A percentile compares a stretch with the other conserved stretches of the same genome.
Conservation (phyloP, 2,329 filamentous ascomycete genomes). For the Aspergillus quadricinctus region DNA sequence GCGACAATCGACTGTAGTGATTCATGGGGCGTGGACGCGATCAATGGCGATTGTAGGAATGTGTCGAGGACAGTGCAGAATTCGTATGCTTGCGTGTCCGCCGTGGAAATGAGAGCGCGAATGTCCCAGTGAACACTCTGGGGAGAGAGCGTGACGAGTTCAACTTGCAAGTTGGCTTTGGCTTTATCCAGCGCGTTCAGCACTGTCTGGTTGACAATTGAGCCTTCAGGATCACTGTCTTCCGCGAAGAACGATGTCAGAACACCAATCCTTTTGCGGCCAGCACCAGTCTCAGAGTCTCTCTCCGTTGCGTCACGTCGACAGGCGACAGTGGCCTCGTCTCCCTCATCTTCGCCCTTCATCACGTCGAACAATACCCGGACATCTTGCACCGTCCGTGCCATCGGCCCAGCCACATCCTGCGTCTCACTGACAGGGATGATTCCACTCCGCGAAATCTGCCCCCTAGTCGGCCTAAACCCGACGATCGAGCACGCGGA, state of each 20-base stretch:
- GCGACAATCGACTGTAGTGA: slow-evolving; percentile 50
- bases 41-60: slow-evolving; percentile 47
- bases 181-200: not conserved
- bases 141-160: slow-evolving; percentile 50
- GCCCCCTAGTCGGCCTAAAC: slow-evolving; percentile 53
- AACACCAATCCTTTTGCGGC: not conserved
- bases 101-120: slow-evolving; percentile 33
- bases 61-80: slow-evolving; percentile 52
- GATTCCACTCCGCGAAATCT: slow-evolving; percentile 49
- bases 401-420: slow-evolving; percentile 55
- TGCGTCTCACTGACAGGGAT: slow-evolving; percentile 56
- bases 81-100: slow-evolving; percentile 61
- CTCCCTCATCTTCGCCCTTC: slow-evolving; percentile 7
- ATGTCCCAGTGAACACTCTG: slow-evolving; percentile 13
- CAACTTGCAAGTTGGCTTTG: slow-evolving; percentile 8
- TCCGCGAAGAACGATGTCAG: not conserved
- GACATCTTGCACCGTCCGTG: slow-evolving; percentile 36
- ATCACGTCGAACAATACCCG: slow-evolving; percentile 24
- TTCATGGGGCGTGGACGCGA: slow-evolving; percentile 16
- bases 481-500: slow-evolving; percentile 59
- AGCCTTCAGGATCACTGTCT: not conserved
- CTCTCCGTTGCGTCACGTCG: not conserved
- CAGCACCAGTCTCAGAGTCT: not conserved
- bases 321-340: not conserved
- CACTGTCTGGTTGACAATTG: not conserved